Percentiles rank a stretch among this genome's conserved stretches.
Evolutionary conservation across 345 rosid genomes (phyloP).

Genomic region (Acer yangbiense): DNA sequence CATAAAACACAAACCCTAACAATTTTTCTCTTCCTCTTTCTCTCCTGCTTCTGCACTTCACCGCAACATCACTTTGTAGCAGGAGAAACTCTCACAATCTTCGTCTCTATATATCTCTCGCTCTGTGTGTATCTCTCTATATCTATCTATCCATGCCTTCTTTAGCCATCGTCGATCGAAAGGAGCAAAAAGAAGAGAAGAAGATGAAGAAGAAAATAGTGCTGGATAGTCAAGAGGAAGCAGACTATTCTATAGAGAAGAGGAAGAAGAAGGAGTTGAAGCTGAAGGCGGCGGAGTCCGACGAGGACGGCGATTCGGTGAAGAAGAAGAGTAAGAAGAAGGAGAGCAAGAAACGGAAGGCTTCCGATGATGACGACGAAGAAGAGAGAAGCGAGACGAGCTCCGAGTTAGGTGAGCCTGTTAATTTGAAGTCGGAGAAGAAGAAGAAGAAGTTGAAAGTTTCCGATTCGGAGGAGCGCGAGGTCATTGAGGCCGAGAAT

Average conservation of each 20-base stretch:
- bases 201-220: conserved; percentile 70
- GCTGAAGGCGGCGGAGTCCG: conserved; percentile 32
- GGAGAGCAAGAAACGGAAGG: conserved; percentile 65
- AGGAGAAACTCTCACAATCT: conserved; percentile 28
- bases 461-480: conserved; percentile 46
- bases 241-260: conserved; percentile 38
- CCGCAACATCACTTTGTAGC: conserved; percentile 24
- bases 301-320: conserved; percentile 30
- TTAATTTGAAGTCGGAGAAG: conserved; percentile 28
- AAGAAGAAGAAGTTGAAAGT: conserved; percentile 55
- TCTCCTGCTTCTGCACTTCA: conserved; percentile 44
- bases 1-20: conserved; percentile 44
- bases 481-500: conserved; percentile 45
- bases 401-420: conserved; percentile 69
- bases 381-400: conserved; percentile 65
- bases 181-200: conserved; percentile 47
- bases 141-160: conserved; percentile 56
- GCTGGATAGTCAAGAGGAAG: conserved; percentile 41
- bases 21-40: neutral
- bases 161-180: conserved; percentile 33
- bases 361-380: conserved; percentile 44
- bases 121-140: neutral
- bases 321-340: conserved; percentile 47
- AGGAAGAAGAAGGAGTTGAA: conserved; percentile 42
- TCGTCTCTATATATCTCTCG: neutral